These are phyloP conservation scores for Durusdinium trenchii DNA, from an alignment of 73 alveolate genomes.

Conservation along the genomic window DNA sequence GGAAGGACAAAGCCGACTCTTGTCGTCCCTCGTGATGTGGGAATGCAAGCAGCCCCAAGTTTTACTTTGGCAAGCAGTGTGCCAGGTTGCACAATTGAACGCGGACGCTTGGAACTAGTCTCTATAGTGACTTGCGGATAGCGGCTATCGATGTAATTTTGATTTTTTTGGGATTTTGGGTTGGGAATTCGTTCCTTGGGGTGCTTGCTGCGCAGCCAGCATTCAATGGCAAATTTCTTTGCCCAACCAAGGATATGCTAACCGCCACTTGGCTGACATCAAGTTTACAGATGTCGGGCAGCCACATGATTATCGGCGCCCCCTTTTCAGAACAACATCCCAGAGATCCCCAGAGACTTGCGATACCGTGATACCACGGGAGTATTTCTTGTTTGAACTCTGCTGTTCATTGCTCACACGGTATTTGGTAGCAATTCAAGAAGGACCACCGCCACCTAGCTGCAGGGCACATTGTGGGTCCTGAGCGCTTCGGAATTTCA, in stretches of 20 bases:
- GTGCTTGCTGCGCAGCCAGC: neutral
- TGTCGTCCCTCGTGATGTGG: slow-evolving; percentile 9
- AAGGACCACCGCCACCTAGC: neutral
- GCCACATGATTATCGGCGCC: neutral
- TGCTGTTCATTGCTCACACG: neutral
- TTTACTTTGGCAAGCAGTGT: slow-evolving; percentile 25
- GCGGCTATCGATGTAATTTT: neutral
- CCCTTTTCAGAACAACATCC: too few relatives aligned
- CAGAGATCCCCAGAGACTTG: too few relatives aligned
- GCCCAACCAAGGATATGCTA: neutral
- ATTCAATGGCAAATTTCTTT: neutral
- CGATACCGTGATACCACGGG: too few relatives aligned
- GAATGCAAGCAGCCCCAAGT: slow-evolving; percentile 23
- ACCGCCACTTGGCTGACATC: slow-evolving; percentile 1
- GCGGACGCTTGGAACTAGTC: slow-evolving; percentile 9
- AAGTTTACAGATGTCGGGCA: neutral
- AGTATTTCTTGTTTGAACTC: too few relatives aligned
- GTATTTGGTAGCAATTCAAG: neutral
- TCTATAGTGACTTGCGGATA: neutral
- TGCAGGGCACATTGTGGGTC: slow-evolving; percentile 49
- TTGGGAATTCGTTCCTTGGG: neutral
- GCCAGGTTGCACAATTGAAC: slow-evolving; percentile 49
- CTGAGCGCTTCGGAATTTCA: slow-evolving; percentile 44
- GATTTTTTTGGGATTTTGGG: neutral
- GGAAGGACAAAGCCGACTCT: slow-evolving; percentile 26